Conservation (phyloP, 768 basidiomycete genomes). For the Strobilomyces confusus region DNA sequence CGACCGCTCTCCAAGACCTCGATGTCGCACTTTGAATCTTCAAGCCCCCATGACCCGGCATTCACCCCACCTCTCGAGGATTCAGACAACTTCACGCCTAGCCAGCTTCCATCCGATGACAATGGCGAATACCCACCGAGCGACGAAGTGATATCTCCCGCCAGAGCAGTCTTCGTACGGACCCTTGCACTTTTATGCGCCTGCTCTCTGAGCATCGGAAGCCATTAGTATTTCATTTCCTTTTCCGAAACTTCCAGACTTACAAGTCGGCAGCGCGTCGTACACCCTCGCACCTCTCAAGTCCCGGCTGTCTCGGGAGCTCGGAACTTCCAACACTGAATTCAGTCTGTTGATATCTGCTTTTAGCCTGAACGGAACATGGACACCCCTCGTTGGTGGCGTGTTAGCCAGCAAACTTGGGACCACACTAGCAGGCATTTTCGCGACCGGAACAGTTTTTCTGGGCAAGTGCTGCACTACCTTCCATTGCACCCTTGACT, state of each 20-base stretch:
- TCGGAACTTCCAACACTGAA: conserved; percentile 73
- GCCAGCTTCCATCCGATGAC: background rate
- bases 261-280: conserved; percentile 44
- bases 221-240: conserved; percentile 57
- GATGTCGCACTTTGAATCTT: background rate
- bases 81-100: background rate
- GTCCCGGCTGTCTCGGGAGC: conserved; percentile 59
- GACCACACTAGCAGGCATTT: conserved; percentile 65
- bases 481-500: background rate
- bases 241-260: background rate
- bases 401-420: conserved; percentile 66
- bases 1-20: background rate
- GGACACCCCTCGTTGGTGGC: conserved; percentile 79
- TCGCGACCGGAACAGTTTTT: conserved; percentile 72
- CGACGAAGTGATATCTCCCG: conserved; percentile 18
- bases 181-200: conserved; percentile 63
- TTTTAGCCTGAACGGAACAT: conserved; percentile 67
- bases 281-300: conserved; percentile 80
- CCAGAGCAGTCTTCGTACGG: conserved; percentile 48
- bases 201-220: conserved; percentile 70
- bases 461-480: conserved; percentile 37
- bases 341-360: conserved; percentile 77
- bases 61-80: background rate
- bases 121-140: background rate
- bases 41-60: background rate